Evolutionary conservation across 495 filamentous ascomycete species (phyloP).

Genomic region (Tuber borchii): DNA sequence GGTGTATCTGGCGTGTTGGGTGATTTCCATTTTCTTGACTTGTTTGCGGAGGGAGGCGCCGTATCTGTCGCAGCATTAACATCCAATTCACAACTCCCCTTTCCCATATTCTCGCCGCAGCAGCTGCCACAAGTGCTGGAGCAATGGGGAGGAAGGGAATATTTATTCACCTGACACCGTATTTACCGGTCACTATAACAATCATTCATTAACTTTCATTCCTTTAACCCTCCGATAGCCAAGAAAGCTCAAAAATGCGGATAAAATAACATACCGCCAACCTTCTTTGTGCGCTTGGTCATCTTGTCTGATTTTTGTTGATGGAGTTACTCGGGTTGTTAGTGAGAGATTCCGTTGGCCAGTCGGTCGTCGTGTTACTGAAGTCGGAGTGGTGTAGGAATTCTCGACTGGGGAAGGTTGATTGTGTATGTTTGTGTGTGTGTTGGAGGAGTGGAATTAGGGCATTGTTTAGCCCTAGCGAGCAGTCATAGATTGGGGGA

Average conservation of each 20-base stretch:
- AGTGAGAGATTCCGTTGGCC: slow-evolving; percentile 22
- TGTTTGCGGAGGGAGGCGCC: slow-evolving; percentile 99
- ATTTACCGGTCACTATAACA: slow-evolving; percentile 57
- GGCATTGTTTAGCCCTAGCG: slow-evolving; percentile 23
- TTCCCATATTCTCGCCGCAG: slow-evolving; percentile 9
- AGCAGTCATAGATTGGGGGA: slow-evolving; percentile 19
- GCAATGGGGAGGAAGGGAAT: slow-evolving; percentile 14
- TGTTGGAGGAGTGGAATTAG: slow-evolving; percentile 2
- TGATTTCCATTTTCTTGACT: slow-evolving; percentile 99
- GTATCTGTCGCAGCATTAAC: slow-evolving; percentile 56
- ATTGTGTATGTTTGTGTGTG: slow-evolving; percentile 19
- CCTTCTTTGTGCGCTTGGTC: slow-evolving; percentile 98
- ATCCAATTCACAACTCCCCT: slow-evolving; percentile 14
- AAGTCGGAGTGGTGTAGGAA: background rate
- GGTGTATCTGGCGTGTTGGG: slow-evolving; percentile 88
- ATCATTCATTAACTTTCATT: slow-evolving; percentile 9
- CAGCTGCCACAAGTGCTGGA: background rate
- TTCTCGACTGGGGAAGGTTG: slow-evolving; percentile 1
- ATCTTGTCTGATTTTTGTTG: slow-evolving; percentile 56
- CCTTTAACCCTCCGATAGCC: background rate
- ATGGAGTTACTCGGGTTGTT: slow-evolving; percentile 15
- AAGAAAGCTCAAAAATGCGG: background rate
- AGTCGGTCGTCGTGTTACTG: slow-evolving; percentile 9
- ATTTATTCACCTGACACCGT: slow-evolving; percentile 60
- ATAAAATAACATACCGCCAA: slow-evolving; percentile 59